A percentile compares a stretch with the other conserved stretches of the same genome.
These are phyloP conservation scores for Zelopaecilomyces penicillatus DNA, from an alignment of 2,329 filamentous ascomycete species.

Conservation along the genomic window DNA sequence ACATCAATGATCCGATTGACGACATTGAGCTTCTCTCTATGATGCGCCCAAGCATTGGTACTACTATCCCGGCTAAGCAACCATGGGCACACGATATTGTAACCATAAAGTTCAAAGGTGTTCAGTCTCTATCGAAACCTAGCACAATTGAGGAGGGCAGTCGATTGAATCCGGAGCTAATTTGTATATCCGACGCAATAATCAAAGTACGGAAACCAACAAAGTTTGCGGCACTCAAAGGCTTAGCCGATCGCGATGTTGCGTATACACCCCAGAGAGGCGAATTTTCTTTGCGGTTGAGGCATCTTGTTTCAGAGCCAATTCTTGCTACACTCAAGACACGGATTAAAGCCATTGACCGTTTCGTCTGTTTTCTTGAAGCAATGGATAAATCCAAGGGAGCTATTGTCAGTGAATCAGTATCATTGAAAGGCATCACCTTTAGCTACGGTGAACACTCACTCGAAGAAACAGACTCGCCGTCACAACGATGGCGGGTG, in stretches of 20 bases:
- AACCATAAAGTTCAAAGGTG: constrained; percentile 46
- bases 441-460: constrained; percentile 54
- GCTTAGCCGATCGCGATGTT: constrained; percentile 52
- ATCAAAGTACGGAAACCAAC: constrained; percentile 44
- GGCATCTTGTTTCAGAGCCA: constrained; percentile 48
- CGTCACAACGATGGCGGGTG: constrained; percentile 38
- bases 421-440: constrained; percentile 53
- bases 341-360: constrained; percentile 58
- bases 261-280: constrained; percentile 51
- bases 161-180: constrained; percentile 17
- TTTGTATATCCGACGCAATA: constrained; percentile 43
- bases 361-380: constrained; percentile 61
- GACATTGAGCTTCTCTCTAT: constrained; percentile 16
- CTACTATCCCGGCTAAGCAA: constrained; percentile 17
- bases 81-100: constrained; percentile 54
- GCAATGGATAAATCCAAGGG: constrained; percentile 50
- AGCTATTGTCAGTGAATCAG: constrained; percentile 47
- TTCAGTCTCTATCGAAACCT: constrained; percentile 20
- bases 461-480: constrained; percentile 1
- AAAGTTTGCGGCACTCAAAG: constrained; percentile 47
- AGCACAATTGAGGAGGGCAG: constrained; percentile 7
- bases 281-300: constrained; percentile 54
- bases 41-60: constrained; percentile 13
- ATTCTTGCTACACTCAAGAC: constrained; percentile 51
- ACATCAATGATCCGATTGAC: constrained; percentile 4